Conservation (phyloP, 2,329 filamentous ascomycete genomes). For the Trichoderma cornu-damae region DNA sequence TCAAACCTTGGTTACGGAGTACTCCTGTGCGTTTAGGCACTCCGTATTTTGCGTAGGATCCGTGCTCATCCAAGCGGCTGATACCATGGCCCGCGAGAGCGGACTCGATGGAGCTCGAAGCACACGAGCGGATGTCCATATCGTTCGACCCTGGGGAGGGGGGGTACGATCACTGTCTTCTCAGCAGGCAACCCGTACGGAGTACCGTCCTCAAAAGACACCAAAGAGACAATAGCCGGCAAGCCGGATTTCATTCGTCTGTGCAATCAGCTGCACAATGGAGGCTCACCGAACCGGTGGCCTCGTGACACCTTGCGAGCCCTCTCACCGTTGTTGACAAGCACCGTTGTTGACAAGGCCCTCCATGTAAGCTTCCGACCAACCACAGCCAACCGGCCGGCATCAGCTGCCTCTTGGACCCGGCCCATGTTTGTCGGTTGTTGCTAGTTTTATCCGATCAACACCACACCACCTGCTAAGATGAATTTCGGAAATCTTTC, state of each 20-base stretch:
- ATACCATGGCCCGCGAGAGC: background rate
- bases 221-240: background rate
- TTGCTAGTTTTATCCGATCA: background rate
- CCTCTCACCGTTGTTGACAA: constrained; percentile 13
- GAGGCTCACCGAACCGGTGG: constrained; percentile 9
- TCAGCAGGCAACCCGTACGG: no score
- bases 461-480: background rate
- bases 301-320: constrained; percentile 8
- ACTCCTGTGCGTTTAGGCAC: no score
- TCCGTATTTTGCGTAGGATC: constrained; percentile 1
- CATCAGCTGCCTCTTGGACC: background rate
- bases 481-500: constrained; percentile 4
- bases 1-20: background rate
- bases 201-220: no score
- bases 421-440: background rate
- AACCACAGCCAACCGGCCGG: background rate
- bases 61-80: constrained; percentile 1
- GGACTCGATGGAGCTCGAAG: constrained; percentile 1
- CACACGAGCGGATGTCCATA: constrained; percentile 9
- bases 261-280: background rate
- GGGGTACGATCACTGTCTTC: no score
- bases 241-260: no score
- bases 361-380: background rate
- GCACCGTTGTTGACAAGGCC: constrained; percentile 12
- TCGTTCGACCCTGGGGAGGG: no score